Percentiles rank a stretch among this genome's conserved stretches.
These are phyloP conservation scores for Filobasidium wieringae DNA, from an alignment of 768 basidiomycete genomes.

Conservation along the genomic window DNA sequence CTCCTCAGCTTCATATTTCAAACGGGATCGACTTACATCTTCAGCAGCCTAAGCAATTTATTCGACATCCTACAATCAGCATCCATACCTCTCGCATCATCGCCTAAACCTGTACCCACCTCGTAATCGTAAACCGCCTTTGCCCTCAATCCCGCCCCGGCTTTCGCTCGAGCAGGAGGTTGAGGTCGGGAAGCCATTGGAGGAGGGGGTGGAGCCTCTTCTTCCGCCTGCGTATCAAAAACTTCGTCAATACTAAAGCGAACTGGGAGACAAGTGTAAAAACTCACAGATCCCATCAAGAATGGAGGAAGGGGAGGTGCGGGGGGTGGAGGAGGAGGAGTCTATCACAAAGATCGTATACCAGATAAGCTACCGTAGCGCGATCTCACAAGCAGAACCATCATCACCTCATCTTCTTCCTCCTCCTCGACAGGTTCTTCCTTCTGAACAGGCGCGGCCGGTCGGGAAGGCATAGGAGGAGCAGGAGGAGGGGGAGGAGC, in stretches of 20 bases:
- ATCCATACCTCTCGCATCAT: neutral
- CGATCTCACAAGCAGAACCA: no score
- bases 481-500: slow-evolving; percentile 42
- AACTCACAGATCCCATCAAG: slow-evolving; percentile 25
- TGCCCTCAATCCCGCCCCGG: slow-evolving; percentile 50
- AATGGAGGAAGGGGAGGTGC: slow-evolving; percentile 24
- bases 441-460: slow-evolving; percentile 31
- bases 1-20: neutral
- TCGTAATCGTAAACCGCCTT: slow-evolving; percentile 73
- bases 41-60: slow-evolving; percentile 19
- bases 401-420: slow-evolving; percentile 9
- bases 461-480: slow-evolving; percentile 44
- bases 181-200: slow-evolving; percentile 34
- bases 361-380: neutral
- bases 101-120: slow-evolving; percentile 20
- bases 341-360: neutral
- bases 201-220: slow-evolving; percentile 22
- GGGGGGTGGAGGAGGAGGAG: slow-evolving; percentile 39
- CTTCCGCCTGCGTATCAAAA: neutral
- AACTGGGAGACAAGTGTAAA: neutral
- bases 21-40: slow-evolving; percentile 15
- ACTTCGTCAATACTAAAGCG: neutral
- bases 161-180: slow-evolving; percentile 24
- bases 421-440: slow-evolving; percentile 5
- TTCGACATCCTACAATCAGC: neutral